Evolutionary conservation across 2,329 filamentous ascomycete genomes (phyloP), one percentile per base, ranked within the genome.

Genomic region (Daldinia sp.): DNA sequence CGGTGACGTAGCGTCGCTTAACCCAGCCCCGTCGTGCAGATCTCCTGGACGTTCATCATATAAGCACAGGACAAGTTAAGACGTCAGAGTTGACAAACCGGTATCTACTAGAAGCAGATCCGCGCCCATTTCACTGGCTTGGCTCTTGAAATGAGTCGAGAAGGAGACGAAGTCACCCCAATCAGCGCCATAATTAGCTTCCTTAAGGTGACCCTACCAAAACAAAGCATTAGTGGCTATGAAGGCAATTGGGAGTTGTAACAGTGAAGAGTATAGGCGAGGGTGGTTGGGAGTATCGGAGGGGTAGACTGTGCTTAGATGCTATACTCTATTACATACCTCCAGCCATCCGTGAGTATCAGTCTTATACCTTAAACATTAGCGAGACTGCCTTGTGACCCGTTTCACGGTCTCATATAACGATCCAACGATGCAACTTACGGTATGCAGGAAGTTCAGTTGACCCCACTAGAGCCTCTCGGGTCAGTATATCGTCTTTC

Each of bases 111-210:
- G 76, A 55, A 90, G 79, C 63, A 90, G 74, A 71, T 91, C 89
- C 5, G 90, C 88, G 9, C 85, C 84, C 70, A 89, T 80, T 12
- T 83, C 80, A 20, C 81, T 79, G 3, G 89, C 88, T 72, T 85
- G 87, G 62, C 85, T 79, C 77, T 87, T 87, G 86, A 90, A 89
- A 68, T 84, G 84, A 56, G 82, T 83, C 12, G 85, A 82, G 74
- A 90, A 90, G 61, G 85, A 85, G 46, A 88, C 87, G 76, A 86
- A 90, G 75, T 91, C 89, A 26, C 89, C 89, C 87, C 88, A 90
- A 74, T 91, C 89, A 1, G 88, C 88, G 44, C 88, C 87, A 68
- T 89, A 90, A 73, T 89, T 89, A 72, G 83, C 81, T 78, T 90
- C 86, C 72, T 89, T 88, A 69, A 90, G 76, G 74, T 89, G 86